Evolutionary conservation across 805 yeast species (phyloP), one percentile per base, ranked within the genome.

Genomic region (Candida tibetensis): DNA sequence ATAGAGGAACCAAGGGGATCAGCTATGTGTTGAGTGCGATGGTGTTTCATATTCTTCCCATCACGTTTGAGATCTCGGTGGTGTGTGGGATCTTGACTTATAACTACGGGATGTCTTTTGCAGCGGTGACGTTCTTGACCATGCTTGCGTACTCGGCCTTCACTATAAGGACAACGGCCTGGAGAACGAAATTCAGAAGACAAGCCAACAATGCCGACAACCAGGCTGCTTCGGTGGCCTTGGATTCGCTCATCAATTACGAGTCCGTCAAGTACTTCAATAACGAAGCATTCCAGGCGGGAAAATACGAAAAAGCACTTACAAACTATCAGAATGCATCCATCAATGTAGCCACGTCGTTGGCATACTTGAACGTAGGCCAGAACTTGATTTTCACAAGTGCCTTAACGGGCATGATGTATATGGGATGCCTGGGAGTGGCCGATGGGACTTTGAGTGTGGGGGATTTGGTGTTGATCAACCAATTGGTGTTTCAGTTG

Each of bases 21-120:
- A 82, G 95, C 9, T 90, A 85, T 51, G 97, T 93, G 4, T 68
- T 93, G 32, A 80, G 86, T 26, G 96, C 98, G 2, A 86, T 91
- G 95, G 96, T 93, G n/a, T 91, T 93, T 69, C 98, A 93, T 58
- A 90, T 93, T 26, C 69, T 91, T 23, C 99, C 99, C 6, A 85
- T 91, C 28, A 74, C 95, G 3, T 85, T 93, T 57, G 99, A 93
- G 59, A 93, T 93, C 37, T 75, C 85, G 2, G 82, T 93, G 39
- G 99, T 93, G 9, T 86, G 96, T 57, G 96, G 97, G 40, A 85
- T 93, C 30, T 69, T 93, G 48, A 88, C 96, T 12, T 91, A 90
- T 59, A 91, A 91, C 58, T 93, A 88, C 57, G 99, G 99, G 17
- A 62, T 77, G 2, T 72, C 82, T 17, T 93, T 88, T 66, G 97